Evolutionary conservation across 1,139 yeast genomes (phyloP), one percentile per base, ranked within the genome.

Genomic region (Wickerhamomyces sp.): DNA sequence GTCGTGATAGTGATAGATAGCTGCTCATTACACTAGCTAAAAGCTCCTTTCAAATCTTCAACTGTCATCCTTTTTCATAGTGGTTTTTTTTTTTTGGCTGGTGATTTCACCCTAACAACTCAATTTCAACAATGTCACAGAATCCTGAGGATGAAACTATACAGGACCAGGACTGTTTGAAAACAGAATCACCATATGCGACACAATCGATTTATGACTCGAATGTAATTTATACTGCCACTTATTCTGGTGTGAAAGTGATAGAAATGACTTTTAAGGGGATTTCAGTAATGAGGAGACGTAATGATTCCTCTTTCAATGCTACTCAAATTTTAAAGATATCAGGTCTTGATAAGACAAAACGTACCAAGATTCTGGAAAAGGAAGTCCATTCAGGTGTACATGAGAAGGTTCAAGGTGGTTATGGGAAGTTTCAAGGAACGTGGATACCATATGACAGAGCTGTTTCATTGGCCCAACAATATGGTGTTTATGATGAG

Each of bases 391-490:
- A 81, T 52, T 78, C 82, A 1, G 95, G 95, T 30, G 72, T 72
- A 36, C 96, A 89, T 64, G 97, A 91, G 62, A 91, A 90, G 62
- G 93, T 91, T 11, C 96, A 90, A 66, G 97, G 96, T 40, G 97
- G 96, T 0, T 88, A 90, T 61, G 97, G 97, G 13, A 85, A 89
- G 61, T 88, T 87, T 63, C 97, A 91, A 66, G 98, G 98, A 1
- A 88, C 97, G 0, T 93, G 96, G 89, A 84, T 90, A 26, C 95
- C 96, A 0, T 69, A 78, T 50, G 75, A 76, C 29, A 67, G 84
- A 32, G 88, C 91, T 0, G 76, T 75, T 1, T 73, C 75, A 8
- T 68, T 87, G 18, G 81, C 90, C 39, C 73, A 72, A 42, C 77
- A 78, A 53, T 84, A 83, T 58, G 78, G 76, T 2, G 85, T 88